Base-by-base conservation (phyloP, 148 eudicot species). In the Rhododendron simsii region DNA sequence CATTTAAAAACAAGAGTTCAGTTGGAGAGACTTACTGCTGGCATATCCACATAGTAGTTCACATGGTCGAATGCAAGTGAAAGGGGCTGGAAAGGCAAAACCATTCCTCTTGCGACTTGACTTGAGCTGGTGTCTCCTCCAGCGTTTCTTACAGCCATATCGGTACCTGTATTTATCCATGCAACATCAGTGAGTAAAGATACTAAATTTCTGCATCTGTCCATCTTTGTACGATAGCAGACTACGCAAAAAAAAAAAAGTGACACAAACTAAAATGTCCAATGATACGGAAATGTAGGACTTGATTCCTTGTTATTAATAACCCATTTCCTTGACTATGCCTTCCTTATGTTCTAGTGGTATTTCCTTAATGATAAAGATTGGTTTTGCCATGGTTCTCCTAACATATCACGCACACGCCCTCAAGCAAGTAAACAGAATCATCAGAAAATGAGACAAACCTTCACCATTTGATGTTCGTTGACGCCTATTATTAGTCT, bases 41-140 rank as follows among this genome's bases (percentile, higher is more conserved):
- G 76, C 76, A 71, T 71, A 71, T 71, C 76, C 39, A 71, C 76
- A 13, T 71, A 71, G 76, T 89, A 89, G 55, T 89, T 89, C 26
- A 87, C 89, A 63, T 89, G 89, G 87, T 87, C 85, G 86, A 89
- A 89, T 9, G 88, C 88, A 59, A 89, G 89, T 67, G 91, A 87
- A 69, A 90, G 89, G 7, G 91, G 91, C 50, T 90, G 47, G 51
- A 90, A 90, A 50, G 91, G 91, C 80, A 90, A 81, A 28, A 90
- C 89, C 91, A 90, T 90, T 71, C 91, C 89, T 84, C 65, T 81
- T 80, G 47, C 83, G 67, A 81, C 50, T 83, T 86, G 76, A 14
- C 39, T 30, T 71, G 76, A 71, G 39, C 76, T 71, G 76, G 76
- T 71, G 76, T 30, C 35, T 28, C 39, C 76, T 15, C 30, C 15